These are phyloP conservation scores for Salvia hispanica DNA, from an alignment of 257 asterid species.

Conservation along the genomic window DNA sequence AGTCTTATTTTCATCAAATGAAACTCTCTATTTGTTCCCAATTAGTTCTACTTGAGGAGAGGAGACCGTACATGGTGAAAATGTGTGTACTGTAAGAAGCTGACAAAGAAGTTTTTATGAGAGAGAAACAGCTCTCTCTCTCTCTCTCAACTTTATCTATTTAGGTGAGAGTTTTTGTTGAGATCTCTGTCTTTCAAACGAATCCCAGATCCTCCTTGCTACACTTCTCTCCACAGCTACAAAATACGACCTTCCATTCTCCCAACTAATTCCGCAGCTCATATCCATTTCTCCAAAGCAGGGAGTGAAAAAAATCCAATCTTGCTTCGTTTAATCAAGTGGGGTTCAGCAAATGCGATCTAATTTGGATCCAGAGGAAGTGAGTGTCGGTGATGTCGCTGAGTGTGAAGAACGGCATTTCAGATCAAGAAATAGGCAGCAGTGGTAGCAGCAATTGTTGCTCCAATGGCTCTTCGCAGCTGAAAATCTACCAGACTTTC, in stretches of 20 bases:
- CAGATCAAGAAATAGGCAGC: constrained; percentile 24
- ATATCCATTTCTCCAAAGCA: no score
- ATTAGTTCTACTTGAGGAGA: not conserved
- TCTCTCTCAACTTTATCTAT: not conserved
- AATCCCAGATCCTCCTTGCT: constrained; percentile 14
- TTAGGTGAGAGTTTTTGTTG: not conserved
- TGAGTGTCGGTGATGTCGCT: constrained; percentile 35
- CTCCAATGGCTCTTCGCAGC: constrained; percentile 50
- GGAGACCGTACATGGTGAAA: no score
- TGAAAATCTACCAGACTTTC: constrained; percentile 74
- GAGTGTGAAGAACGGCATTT: constrained; percentile 27
- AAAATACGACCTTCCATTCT: not conserved
- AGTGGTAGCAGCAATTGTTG: constrained; percentile 30
- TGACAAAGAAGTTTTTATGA: not conserved
- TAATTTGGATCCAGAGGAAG: not conserved
- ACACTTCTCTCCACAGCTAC: no score
- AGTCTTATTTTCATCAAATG: no score
- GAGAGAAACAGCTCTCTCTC: constrained; percentile 10
- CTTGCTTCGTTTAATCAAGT: constrained; percentile 16
- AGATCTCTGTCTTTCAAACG: constrained; percentile 22
- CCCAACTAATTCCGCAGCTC: not conserved
- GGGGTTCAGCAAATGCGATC: constrained; percentile 25
- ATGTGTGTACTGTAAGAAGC: not conserved
- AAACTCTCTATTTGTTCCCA: no score
- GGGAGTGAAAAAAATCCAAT: constrained; percentile 2